Conservation (phyloP, 2,329 filamentous ascomycete species). For the Ceratocystis eucalypticola region DNA sequence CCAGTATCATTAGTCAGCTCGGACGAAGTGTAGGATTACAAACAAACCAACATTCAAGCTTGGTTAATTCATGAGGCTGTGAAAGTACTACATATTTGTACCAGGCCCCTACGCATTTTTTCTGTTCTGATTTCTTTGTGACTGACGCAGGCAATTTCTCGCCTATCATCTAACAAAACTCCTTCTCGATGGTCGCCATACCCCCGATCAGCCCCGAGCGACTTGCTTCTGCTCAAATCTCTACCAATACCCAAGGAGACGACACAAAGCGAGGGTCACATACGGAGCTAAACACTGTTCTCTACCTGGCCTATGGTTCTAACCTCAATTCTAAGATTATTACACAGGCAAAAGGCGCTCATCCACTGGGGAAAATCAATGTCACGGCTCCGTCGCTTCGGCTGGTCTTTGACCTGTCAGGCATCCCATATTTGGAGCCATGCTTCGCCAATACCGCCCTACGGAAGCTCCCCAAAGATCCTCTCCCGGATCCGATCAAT, state of each 20-base stretch:
- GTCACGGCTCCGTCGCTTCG: constrained; percentile 67
- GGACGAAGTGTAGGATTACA: not conserved
- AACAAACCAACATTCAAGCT: not conserved
- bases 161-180: not conserved
- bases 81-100: not conserved
- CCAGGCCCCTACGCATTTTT: not conserved
- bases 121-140: not conserved
- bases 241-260: constrained; percentile 21
- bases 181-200: not conserved
- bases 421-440: constrained; percentile 74
- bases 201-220: constrained; percentile 27
- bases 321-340: constrained; percentile 76
- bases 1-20: not conserved
- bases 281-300: constrained; percentile 36
- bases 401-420: constrained; percentile 74
- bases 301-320: constrained; percentile 84
- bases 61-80: not conserved
- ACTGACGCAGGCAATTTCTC: not conserved
- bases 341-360: constrained; percentile 61
- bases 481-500: constrained; percentile 23
- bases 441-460: constrained; percentile 76
- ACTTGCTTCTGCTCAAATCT: constrained; percentile 26
- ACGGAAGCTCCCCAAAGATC: constrained; percentile 38
- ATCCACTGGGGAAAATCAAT: constrained; percentile 65
- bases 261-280: constrained; percentile 3